A percentile compares a stretch with the other conserved stretches of the same genome.
phyloP scores from a whole-genome alignment of 2,329 filamentous ascomycete species.

The Fulvia fulva region DNA sequence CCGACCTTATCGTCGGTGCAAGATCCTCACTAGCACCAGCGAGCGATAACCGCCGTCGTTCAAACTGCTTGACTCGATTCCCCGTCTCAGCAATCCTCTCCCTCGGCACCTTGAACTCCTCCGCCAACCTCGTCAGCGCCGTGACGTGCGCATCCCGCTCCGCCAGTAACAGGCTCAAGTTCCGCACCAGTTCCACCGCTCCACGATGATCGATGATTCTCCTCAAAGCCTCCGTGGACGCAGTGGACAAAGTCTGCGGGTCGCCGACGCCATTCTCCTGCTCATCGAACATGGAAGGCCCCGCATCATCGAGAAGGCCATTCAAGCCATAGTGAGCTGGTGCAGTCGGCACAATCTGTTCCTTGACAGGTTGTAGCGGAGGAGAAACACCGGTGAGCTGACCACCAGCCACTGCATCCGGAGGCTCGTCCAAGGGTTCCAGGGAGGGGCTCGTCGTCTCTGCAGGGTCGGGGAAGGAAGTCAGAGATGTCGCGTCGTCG shows the following conservation, averaged over 20 bases:
- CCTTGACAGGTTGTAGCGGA: background rate
- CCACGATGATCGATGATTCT: conserved; percentile 30
- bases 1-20: conserved; percentile 8
- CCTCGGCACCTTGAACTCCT: conserved; percentile 31
- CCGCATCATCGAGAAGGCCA: conserved; percentile 27
- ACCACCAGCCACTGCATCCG: background rate
- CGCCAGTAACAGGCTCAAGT: conserved; percentile 28
- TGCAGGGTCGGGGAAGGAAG: conserved; percentile 31
- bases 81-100: conserved; percentile 27
- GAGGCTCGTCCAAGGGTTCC: conserved; percentile 11
- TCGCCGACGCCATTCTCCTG: conserved; percentile 14
- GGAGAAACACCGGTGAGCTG: background rate
- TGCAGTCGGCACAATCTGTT: background rate
- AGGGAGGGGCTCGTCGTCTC: conserved; percentile 16
- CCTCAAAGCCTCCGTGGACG: conserved; percentile 23
- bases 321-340: conserved; percentile 18
- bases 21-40: conserved; percentile 23
- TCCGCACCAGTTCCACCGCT: conserved; percentile 28
- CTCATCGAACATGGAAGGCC: conserved; percentile 33
- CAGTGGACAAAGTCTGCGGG: conserved; percentile 28
- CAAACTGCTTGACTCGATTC: conserved; percentile 27
- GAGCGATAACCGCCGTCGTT: conserved; percentile 27
- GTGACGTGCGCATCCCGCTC: conserved; percentile 35
- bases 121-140: conserved; percentile 30
- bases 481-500: conserved; percentile 29